Percentiles rank a stretch among this genome's conserved stretches.
These are phyloP conservation scores for Scheffersomyces titani DNA, from an alignment of 1,139 yeast species.

Conservation along the genomic window DNA sequence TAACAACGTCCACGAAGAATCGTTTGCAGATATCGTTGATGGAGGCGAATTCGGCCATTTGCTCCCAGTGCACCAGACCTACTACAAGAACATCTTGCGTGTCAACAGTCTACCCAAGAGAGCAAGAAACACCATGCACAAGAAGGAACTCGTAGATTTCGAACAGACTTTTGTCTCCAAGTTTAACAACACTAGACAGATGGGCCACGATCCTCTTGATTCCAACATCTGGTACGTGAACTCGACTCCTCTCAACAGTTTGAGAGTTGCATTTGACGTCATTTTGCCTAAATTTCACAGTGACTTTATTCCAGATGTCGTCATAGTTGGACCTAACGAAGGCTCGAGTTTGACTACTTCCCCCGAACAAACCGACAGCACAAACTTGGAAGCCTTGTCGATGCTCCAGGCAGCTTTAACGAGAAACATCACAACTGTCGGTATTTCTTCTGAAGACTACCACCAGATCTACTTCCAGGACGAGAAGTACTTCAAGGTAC, in stretches of 20 bases:
- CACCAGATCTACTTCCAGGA: conserved; percentile 36
- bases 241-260: conserved; percentile 29
- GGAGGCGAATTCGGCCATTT: conserved; percentile 43
- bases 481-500: conserved; percentile 24
- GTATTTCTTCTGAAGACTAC: conserved; percentile 29
- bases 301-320: conserved; percentile 35
- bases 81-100: conserved; percentile 22
- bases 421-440: conserved; percentile 29
- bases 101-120: conserved; percentile 17
- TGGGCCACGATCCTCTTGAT: conserved; percentile 38
- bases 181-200: conserved; percentile 11
- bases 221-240: conserved; percentile 42
- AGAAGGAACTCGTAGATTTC: conserved; percentile 4
- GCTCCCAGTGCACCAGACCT: conserved; percentile 32
- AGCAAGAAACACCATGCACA: conserved; percentile 21
- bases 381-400: conserved; percentile 3
- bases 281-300: conserved; percentile 34
- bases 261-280: conserved; percentile 33
- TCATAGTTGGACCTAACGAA: conserved; percentile 43
- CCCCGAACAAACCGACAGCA: conserved; percentile 2
- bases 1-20: conserved; percentile 2
- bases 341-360: conserved; percentile 20
- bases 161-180: not conserved
- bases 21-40: conserved; percentile 9
- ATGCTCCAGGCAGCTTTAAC: conserved; percentile 9